Conservation (phyloP, 257 asterid genomes). For the Solanum virginianum region DNA sequence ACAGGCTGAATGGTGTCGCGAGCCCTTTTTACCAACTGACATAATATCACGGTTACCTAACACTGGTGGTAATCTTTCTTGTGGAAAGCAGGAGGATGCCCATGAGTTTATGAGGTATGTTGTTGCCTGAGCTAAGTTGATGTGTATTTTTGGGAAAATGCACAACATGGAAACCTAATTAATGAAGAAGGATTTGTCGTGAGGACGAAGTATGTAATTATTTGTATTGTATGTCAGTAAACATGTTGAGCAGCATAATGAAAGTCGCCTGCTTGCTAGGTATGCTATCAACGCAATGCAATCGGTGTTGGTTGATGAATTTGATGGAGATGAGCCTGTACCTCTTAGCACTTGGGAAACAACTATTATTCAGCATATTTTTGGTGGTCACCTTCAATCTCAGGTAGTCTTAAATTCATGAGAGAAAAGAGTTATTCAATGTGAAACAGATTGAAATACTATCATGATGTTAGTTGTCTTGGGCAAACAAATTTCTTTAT, state of each 20-base stretch:
- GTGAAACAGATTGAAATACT: not conserved
- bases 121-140: not conserved
- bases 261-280: constrained; percentile 28
- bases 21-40: constrained; percentile 82
- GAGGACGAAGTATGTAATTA: not conserved
- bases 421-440: not conserved
- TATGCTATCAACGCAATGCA: constrained; percentile 97
- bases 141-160: not conserved
- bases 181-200: not conserved
- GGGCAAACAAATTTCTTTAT: not conserved
- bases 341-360: constrained; percentile 73
- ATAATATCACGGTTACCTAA: constrained; percentile 74
- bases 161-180: not conserved
- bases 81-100: constrained; percentile 95
- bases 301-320: constrained; percentile 78
- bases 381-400: constrained; percentile 92
- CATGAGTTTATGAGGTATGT: constrained; percentile 95
- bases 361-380: constrained; percentile 89
- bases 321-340: constrained; percentile 82
- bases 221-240: not conserved
- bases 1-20: constrained; percentile 38
- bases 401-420: constrained; percentile 43
- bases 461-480: not conserved
- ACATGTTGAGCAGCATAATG: not conserved
- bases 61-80: constrained; percentile 88